These are phyloP conservation scores for Rhytidiadelphus loreus DNA, from an alignment of 225 moss, liverwort and hornwort genomes.

Conservation along the genomic window DNA sequence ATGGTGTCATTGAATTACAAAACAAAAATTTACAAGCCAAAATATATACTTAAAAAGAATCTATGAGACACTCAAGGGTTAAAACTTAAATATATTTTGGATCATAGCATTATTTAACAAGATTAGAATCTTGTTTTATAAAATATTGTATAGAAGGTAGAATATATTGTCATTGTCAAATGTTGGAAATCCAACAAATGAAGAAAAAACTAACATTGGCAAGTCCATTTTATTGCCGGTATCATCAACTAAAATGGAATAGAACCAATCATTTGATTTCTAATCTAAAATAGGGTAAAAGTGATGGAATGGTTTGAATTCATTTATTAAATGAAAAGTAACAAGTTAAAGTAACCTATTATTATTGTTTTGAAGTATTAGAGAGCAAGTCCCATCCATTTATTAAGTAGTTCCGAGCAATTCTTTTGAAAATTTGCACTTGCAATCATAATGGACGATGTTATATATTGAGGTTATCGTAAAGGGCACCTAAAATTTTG, in stretches of 20 bases:
- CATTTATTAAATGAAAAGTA: not conserved
- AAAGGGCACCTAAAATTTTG: not conserved
- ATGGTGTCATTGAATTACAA: not conserved
- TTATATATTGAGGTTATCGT: not conserved
- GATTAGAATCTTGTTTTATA: not conserved
- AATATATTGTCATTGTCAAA: not conserved
- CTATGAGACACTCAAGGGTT: fast-evolving
- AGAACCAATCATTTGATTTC: not conserved
- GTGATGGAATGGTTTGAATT: not conserved
- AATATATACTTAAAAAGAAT: not conserved
- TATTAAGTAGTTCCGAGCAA: fast-evolving
- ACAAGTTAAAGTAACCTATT: not conserved
- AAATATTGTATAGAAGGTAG: fast-evolving
- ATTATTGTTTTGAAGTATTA: not conserved
- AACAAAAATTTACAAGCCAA: not conserved
- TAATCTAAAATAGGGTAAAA: not conserved
- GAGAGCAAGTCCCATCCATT: not conserved
- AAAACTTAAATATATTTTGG: not conserved
- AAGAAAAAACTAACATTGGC: not conserved
- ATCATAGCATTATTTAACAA: not conserved
- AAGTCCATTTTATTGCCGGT: not conserved
- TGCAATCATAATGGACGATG: fast-evolving
- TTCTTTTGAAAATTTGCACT: not conserved
- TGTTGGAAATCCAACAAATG: not conserved
- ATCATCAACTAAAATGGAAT: not conserved